Percentiles rank a stretch among this genome's conserved stretches.
These are phyloP conservation scores for Paradendryphiella salina DNA, from an alignment of 2,329 filamentous ascomycete genomes.

Conservation along the genomic window DNA sequence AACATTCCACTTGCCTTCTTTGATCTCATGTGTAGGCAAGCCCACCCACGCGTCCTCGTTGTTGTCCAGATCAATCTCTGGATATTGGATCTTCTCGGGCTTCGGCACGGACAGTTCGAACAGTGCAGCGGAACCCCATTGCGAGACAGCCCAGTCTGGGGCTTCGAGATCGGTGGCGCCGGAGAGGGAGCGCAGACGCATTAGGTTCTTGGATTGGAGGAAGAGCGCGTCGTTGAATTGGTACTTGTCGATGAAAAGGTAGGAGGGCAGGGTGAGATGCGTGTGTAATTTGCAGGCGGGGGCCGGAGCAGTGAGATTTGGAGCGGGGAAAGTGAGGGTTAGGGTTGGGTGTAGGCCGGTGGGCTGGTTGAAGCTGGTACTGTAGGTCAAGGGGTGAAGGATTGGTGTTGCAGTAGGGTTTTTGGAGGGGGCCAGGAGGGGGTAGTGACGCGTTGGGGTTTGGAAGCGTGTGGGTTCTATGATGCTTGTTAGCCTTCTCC, in stretches of 20 bases:
- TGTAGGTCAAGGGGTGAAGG: slow-evolving; percentile 63
- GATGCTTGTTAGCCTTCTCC: not conserved
- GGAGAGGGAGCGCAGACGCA: slow-evolving; percentile 67
- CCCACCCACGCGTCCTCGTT: slow-evolving; percentile 1
- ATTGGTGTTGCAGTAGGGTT: slow-evolving; percentile 24
- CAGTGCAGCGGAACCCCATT: slow-evolving; percentile 80
- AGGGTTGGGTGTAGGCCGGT: slow-evolving; percentile 84
- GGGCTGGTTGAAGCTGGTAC: slow-evolving; percentile 66
- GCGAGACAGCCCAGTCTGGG: slow-evolving; percentile 73
- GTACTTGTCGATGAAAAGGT: slow-evolving; percentile 84
- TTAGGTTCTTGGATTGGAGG: slow-evolving; percentile 77
- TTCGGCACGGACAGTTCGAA: slow-evolving; percentile 67
- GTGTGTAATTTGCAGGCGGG: slow-evolving; percentile 70
- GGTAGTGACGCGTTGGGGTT: slow-evolving; percentile 80
- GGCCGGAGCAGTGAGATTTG: slow-evolving; percentile 52
- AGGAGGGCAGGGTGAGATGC: slow-evolving; percentile 79
- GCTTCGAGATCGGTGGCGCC: slow-evolving; percentile 88
- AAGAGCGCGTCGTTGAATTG: slow-evolving; percentile 78
- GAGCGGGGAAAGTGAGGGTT: slow-evolving; percentile 66
- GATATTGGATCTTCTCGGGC: slow-evolving; percentile 4
- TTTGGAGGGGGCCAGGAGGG: slow-evolving; percentile 42
- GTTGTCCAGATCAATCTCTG: slow-evolving; percentile 9
- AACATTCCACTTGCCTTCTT: slow-evolving; percentile 58
- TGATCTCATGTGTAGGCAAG: slow-evolving; percentile 26
- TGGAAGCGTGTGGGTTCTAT: slow-evolving; percentile 76